Evolutionary conservation across 805 yeast genomes (phyloP).

Genomic region (Ogataea chonburiensis): DNA sequence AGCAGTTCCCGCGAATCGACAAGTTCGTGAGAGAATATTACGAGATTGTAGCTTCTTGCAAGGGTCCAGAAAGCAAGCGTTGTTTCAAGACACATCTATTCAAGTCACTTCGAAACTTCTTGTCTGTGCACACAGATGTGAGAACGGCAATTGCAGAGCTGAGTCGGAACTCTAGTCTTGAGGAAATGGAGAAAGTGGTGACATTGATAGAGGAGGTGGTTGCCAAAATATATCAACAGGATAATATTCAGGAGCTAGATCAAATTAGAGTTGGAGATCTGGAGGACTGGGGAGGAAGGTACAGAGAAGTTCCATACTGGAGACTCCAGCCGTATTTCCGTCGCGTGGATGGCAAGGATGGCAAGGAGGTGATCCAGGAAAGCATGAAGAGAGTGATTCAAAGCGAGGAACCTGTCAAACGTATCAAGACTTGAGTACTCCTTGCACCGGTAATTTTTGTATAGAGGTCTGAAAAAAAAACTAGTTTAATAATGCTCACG

Average conservation of each 20-base stretch:
- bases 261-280: constrained; percentile 50
- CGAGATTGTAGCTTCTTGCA: constrained; percentile 65
- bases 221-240: constrained; percentile 48
- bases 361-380: constrained; percentile 38
- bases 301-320: constrained; percentile 88
- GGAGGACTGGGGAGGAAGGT: constrained; percentile 76
- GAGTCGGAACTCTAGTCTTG: constrained; percentile 43
- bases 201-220: constrained; percentile 67
- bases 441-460: constrained; percentile 1
- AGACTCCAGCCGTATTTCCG: constrained; percentile 95
- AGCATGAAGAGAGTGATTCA: constrained; percentile 21
- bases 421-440: constrained; percentile 4
- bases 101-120: constrained; percentile 78
- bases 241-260: constrained; percentile 57
- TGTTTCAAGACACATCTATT: constrained; percentile 94
- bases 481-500: constrained; percentile 8
- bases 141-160: constrained; percentile 65
- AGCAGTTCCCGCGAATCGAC: constrained; percentile 84
- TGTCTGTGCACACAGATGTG: constrained; percentile 73
- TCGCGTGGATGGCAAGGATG: constrained; percentile 75
- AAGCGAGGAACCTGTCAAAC: constrained; percentile 12
- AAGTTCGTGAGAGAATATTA: constrained; percentile 79
- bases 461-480: constrained; percentile 8
- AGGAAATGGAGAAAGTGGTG: constrained; percentile 50
- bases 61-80: constrained; percentile 70